Percentiles rank a stretch among this genome's conserved stretches.
Evolutionary conservation across 2,329 filamentous ascomycete species (phyloP).

Genomic region (Phialophora macrospora): DNA sequence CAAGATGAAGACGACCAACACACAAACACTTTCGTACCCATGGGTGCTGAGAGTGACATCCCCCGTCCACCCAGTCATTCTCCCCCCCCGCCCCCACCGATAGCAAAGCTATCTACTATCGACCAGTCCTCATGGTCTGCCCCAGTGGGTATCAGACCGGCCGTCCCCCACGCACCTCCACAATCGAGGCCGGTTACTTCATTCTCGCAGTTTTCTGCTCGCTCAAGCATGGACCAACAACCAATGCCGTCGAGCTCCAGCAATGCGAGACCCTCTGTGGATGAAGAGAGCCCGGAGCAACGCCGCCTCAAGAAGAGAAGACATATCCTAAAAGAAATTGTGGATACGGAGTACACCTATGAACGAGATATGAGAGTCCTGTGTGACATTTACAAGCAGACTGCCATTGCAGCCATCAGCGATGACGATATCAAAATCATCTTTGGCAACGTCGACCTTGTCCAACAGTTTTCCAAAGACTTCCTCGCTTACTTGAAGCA

Average conservation of each 20-base stretch:
- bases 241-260: slow-evolving; percentile 21
- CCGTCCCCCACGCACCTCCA: slow-evolving; percentile 15
- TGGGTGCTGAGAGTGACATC: slow-evolving; percentile 21
- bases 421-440: slow-evolving; percentile 84
- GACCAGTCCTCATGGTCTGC: slow-evolving; percentile 34
- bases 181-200: slow-evolving; percentile 30
- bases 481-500: slow-evolving; percentile 82
- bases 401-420: slow-evolving; percentile 78
- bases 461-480: slow-evolving; percentile 80
- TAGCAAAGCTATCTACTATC: slow-evolving; percentile 26
- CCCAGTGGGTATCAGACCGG: slow-evolving; percentile 23
- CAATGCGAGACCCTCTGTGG: slow-evolving; percentile 26
- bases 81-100: slow-evolving; percentile 37
- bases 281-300: slow-evolving; percentile 55
- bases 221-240: slow-evolving; percentile 30
- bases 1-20: not conserved
- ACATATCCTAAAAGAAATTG: slow-evolving; percentile 85
- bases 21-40: slow-evolving; percentile 3
- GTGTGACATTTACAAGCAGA: slow-evolving; percentile 96
- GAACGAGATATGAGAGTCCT: slow-evolving; percentile 96
- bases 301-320: slow-evolving; percentile 79
- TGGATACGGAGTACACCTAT: slow-evolving; percentile 91
- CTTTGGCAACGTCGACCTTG: slow-evolving; percentile 90
- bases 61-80: slow-evolving; percentile 37
- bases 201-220: slow-evolving; percentile 31